Conservation (phyloP, 805 yeast genomes). For the Nakazawaea ernobii region DNA sequence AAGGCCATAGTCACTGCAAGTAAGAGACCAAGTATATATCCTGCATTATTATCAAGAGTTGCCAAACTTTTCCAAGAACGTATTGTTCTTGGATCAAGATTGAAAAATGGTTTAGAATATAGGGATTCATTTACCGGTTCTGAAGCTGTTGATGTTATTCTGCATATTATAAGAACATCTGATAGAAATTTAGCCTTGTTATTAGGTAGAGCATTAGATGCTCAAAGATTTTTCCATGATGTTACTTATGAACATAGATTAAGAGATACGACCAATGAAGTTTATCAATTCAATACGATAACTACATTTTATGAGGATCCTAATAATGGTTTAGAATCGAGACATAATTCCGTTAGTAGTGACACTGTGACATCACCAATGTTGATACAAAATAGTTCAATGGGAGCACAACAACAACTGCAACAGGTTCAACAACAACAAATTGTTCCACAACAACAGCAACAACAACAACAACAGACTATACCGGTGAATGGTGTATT, state of each 20-base stretch:
- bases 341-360: slow-evolving; percentile 7
- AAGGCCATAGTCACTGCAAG: slow-evolving; percentile 45
- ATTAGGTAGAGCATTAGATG: slow-evolving; percentile 87
- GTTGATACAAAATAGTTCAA: background rate
- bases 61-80: slow-evolving; percentile 71
- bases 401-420: slow-evolving; percentile 3
- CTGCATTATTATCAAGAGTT: slow-evolving; percentile 83
- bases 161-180: slow-evolving; percentile 78
- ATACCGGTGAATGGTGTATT: slow-evolving; percentile 79
- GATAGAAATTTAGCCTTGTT: slow-evolving; percentile 87
- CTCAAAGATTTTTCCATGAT: slow-evolving; percentile 91
- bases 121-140: slow-evolving; percentile 92
- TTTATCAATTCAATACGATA: slow-evolving; percentile 72
- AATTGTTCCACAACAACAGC: background rate
- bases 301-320: slow-evolving; percentile 28
- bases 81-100: slow-evolving; percentile 66
- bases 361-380: slow-evolving; percentile 5
- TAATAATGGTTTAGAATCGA: background rate
- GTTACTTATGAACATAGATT: slow-evolving; percentile 92
- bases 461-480: slow-evolving; percentile 11
- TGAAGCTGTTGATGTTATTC: slow-evolving; percentile 88
- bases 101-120: slow-evolving; percentile 86
- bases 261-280: slow-evolving; percentile 81
- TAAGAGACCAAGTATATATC: slow-evolving; percentile 70
- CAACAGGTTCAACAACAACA: slow-evolving; percentile 6